Evolutionary conservation across 73 alveolate species (phyloP).

Genomic region (Loxodes magnus): DNA sequence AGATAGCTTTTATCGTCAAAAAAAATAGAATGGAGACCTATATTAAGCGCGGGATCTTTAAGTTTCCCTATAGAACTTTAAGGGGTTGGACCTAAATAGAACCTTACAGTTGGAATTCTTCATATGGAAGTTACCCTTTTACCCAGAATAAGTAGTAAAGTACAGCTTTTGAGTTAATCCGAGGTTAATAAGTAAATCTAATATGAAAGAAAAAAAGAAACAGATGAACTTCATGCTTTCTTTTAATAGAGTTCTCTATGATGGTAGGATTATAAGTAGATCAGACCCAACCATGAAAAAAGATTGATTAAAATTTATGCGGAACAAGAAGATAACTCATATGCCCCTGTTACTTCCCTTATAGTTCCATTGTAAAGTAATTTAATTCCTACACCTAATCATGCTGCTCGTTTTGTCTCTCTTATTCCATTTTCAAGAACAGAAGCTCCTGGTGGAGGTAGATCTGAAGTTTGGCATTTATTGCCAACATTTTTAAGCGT

Average conservation of each 20-base stretch:
- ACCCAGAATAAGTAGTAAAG: constrained; percentile 24
- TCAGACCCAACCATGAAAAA: constrained; percentile 42
- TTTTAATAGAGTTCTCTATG: constrained; percentile 49
- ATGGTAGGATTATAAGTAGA: constrained; percentile 56
- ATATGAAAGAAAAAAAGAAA: constrained; percentile 44
- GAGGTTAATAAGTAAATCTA: constrained; percentile 33
- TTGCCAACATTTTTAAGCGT: constrained; percentile 38
- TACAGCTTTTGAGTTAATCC: constrained; percentile 12
- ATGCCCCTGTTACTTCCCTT: constrained; percentile 51
- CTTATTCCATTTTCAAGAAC: constrained; percentile 58
- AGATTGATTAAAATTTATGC: constrained; percentile 57
- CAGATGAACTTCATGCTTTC: constrained; percentile 40
- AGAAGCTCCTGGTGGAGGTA: constrained; percentile 47
- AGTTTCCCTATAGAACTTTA: constrained; percentile 33
- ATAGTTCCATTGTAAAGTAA: constrained; percentile 41
- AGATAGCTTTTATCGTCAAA: constrained; percentile 39
- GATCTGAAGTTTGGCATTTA: constrained; percentile 57
- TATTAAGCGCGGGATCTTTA: constrained; percentile 25
- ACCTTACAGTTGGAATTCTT: constrained; percentile 34
- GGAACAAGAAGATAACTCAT: constrained; percentile 56
- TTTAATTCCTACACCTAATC: constrained; percentile 44
- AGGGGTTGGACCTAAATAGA: constrained; percentile 32
- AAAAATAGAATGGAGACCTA: constrained; percentile 48
- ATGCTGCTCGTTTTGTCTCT: constrained; percentile 59
- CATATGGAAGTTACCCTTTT: constrained; percentile 24